Base-by-base conservation (phyloP, 2,329 filamentous ascomycete species). In the Paraconiothyrium sp. region DNA sequence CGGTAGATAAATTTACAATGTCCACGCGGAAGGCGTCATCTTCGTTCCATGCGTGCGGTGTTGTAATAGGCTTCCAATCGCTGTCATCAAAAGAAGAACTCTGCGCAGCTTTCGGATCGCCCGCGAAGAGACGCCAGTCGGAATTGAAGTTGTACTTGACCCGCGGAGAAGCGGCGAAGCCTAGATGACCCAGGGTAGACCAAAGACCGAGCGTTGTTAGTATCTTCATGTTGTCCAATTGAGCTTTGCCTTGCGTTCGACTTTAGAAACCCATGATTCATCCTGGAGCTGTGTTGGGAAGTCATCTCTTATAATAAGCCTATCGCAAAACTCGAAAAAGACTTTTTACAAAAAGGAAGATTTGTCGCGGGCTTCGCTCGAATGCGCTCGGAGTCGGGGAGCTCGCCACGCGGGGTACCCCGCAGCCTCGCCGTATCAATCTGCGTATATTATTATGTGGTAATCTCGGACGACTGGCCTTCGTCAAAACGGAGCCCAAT, bases 101-200 rank as follows among this genome's bases (percentile, higher is more conserved):
- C 11, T 48, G 22, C 27, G 22, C 46, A 11, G 4, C 27, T 7
- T 48, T 32, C 4, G 20, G 7, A 20, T 48, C 46, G 24, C 46
- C 46, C 24, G 30, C 46, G 24, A 20, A 16, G 22, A 48, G 22
- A 11, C 46, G 46, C 46, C 46, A 48, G 46, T 48, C 46, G 46
- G 46, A 48, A 16, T 30, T 48, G 46, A 48, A 48, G 24, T 48
- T 48, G 22, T 48, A 48, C 27, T 48, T 48, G 22, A 20, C n/a
- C 16, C 20, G 41, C 9, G 20, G 3, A 44, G 41, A 44, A 20
- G 20, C 16, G 16, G 41, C 41, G 16, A 44, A 44, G 41, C 3
- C 37, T 13, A 39, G 11, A 14, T 39, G 37, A 39, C 14, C 9
- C 13, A 14, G 37, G 37, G 11, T 14, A 16, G 37, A 14, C 37